Evolutionary conservation across 2,329 filamentous ascomycete species (phyloP).

Genomic region (Penicillium sp.): DNA sequence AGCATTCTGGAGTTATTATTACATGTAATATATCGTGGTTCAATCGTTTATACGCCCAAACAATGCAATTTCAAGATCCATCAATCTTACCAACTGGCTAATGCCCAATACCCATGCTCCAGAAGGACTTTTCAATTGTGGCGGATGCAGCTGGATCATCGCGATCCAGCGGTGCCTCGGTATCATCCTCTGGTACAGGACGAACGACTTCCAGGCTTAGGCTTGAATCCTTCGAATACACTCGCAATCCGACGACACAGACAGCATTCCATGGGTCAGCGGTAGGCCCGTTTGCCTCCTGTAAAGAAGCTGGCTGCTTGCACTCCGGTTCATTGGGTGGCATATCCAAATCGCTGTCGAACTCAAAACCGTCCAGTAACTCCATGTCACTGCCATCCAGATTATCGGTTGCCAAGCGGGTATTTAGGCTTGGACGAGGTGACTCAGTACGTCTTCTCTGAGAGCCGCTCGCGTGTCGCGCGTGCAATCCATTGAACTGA

Average conservation of each 20-base stretch:
- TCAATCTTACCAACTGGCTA: neutral
- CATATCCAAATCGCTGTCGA: slow-evolving; percentile 50
- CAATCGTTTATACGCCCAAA: neutral
- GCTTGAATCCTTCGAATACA: slow-evolving; percentile 58
- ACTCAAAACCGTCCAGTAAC: slow-evolving; percentile 46
- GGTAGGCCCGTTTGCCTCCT: slow-evolving; percentile 8
- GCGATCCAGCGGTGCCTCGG: slow-evolving; percentile 47
- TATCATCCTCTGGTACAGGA: slow-evolving; percentile 43
- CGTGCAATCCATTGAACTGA: slow-evolving; percentile 31
- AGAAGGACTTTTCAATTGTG: slow-evolving; percentile 31
- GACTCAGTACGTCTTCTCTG: slow-evolving; percentile 20
- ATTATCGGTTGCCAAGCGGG: slow-evolving; percentile 24
- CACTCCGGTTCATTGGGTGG: slow-evolving; percentile 31
- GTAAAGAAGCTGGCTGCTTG: slow-evolving; percentile 10
- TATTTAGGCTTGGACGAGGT: slow-evolving; percentile 30
- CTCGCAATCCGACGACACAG: slow-evolving; percentile 62
- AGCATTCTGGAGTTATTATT: neutral
- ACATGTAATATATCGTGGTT: neutral
- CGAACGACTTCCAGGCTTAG: slow-evolving; percentile 59
- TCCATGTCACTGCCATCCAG: slow-evolving; percentile 37
- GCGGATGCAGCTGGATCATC: slow-evolving; percentile 46
- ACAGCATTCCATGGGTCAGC: slow-evolving; percentile 63
- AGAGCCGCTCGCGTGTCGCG: slow-evolving; percentile 15
- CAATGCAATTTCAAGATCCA: neutral
- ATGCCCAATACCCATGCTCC: slow-evolving; percentile 5